These are phyloP conservation scores for Metrosideros polymorpha DNA, from an alignment of 441 rosid genomes.

Conservation along the genomic window DNA sequence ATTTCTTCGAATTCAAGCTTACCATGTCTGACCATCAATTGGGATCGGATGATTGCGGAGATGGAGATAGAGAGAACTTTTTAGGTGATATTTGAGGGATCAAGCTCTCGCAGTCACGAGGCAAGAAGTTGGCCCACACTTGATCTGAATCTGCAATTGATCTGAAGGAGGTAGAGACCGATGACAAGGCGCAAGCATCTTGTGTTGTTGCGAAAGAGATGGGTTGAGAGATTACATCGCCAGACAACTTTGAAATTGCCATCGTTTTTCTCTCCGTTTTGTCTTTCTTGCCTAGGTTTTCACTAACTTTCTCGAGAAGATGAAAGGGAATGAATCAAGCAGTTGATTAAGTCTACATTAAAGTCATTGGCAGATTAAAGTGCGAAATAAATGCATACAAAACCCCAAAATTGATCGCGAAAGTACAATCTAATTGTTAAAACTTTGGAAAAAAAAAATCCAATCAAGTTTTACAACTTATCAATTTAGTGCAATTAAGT, in stretches of 20 bases:
- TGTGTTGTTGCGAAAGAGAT: not conserved
- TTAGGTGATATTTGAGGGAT: not conserved
- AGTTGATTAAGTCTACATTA: not conserved
- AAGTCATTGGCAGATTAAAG: not conserved
- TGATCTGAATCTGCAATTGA: not conserved
- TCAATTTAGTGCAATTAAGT: too few species aligned
- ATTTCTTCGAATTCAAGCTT: too few species aligned
- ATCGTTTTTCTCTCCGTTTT: too few species aligned
- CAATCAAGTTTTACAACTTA: too few species aligned
- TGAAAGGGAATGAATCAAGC: not conserved
- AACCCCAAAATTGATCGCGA: too few species aligned
- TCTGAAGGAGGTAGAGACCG: not conserved
- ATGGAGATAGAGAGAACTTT: not conserved
- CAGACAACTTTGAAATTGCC: not conserved
- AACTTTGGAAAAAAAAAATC: too few species aligned
- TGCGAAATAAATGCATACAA: accelerated
- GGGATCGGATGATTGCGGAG: not conserved
- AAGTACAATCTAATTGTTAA: too few species aligned
- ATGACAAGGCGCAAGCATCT: not conserved
- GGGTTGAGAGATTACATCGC: not conserved
- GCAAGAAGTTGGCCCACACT: not conserved
- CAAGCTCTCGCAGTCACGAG: accelerated
- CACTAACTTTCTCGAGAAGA: not conserved
- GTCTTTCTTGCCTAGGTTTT: too few species aligned
- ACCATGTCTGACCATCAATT: not conserved